A percentile compares a stretch with the other conserved stretches of the same genome.
Conservation (phyloP, 2,329 filamentous ascomycete genomes). For the Cercospora sesami region DNA sequence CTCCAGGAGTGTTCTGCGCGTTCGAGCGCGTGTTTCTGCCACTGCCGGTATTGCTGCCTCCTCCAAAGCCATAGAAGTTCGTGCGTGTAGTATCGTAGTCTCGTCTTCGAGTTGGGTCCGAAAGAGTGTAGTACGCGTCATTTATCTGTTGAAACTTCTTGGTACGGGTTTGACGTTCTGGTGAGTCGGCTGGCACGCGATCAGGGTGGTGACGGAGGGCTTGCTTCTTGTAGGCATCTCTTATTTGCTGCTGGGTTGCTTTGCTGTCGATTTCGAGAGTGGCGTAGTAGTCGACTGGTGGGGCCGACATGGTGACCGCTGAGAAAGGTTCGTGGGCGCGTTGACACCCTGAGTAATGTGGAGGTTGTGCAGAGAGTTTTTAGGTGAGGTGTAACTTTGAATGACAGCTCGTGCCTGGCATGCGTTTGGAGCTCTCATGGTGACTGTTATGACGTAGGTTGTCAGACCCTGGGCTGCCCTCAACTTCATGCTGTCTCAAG, state of each 20-base stretch:
- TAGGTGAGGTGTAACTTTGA: constrained; percentile 1
- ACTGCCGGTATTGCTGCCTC: constrained; percentile 27
- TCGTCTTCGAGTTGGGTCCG: constrained; percentile 70
- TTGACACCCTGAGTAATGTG: background rate
- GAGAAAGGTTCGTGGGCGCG: too few species aligned
- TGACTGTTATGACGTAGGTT: background rate
- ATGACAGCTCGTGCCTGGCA: constrained; percentile 6
- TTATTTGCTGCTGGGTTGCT: constrained; percentile 79
- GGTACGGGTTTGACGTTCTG: constrained; percentile 78
- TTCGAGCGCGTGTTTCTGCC: constrained; percentile 28
- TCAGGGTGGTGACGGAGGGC: constrained; percentile 93
- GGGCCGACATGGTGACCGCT: constrained; percentile 28
- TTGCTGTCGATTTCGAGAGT: constrained; percentile 52
- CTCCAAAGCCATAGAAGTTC: constrained; percentile 54
- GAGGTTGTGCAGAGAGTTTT: background rate
- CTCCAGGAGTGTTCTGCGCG: constrained; percentile 41
- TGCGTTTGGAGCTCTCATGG: background rate
- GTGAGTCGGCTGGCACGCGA: constrained; percentile 78
- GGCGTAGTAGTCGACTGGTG: constrained; percentile 42
- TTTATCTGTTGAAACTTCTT: constrained; percentile 89
- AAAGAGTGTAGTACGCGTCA: constrained; percentile 90
- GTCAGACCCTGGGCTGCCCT: background rate
- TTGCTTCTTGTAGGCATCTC: constrained; percentile 90
- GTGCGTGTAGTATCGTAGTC: constrained; percentile 78
- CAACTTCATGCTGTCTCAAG: background rate